Conservation (phyloP, 2,329 filamentous ascomycete species). For the Macroventuria anomochaeta region DNA sequence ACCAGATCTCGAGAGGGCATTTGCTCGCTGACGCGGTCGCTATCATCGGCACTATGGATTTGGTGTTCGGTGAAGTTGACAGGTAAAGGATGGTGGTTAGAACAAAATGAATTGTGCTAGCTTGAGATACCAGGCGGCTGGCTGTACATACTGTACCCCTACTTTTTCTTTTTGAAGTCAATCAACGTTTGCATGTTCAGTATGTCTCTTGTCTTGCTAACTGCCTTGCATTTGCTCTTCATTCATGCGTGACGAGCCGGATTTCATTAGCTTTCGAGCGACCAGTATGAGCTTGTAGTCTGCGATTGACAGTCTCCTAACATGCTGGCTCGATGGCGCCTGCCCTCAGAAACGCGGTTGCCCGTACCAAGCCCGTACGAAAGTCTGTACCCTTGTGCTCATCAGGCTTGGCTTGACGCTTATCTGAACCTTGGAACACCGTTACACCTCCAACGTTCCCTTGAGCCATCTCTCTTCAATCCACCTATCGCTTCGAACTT, state of each 20-base stretch:
- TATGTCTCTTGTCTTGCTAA: not conserved
- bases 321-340: too few relatives aligned
- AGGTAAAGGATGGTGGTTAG: slow-evolving; percentile 14
- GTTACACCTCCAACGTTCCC: not conserved
- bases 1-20: slow-evolving; percentile 91
- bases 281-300: too few relatives aligned
- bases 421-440: not conserved
- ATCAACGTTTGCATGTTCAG: slow-evolving; percentile 23
- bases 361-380: too few relatives aligned
- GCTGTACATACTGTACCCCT: slow-evolving; percentile 41
- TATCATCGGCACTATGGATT: slow-evolving; percentile 71
- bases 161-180: slow-evolving; percentile 24
- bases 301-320: too few relatives aligned
- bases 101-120: slow-evolving; percentile 6
- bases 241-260: too few relatives aligned
- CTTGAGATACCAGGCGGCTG: slow-evolving; percentile 16
- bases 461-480: not conserved
- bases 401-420: slow-evolving; percentile 4
- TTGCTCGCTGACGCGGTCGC: slow-evolving; percentile 95
- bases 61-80: slow-evolving; percentile 48
- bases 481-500: not conserved
- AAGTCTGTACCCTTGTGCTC: slow-evolving; percentile 1
- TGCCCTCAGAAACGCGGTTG: too few relatives aligned
- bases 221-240: too few relatives aligned
- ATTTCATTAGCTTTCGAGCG: too few relatives aligned